Conservation (phyloP, 306 rosid species). For the Rubus parviflorus region DNA sequence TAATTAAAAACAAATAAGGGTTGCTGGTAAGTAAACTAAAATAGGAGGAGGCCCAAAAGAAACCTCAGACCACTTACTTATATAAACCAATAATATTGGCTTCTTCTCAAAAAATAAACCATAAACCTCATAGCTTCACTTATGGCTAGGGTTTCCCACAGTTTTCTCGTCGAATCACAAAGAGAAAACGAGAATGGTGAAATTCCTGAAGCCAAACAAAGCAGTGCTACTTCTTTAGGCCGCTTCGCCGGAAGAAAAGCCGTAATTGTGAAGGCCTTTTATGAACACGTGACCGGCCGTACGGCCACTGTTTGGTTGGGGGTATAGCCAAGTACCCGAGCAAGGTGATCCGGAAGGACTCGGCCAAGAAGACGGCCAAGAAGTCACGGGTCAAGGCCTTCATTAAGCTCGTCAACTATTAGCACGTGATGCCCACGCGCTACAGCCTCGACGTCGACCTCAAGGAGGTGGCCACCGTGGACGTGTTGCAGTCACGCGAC, state of each 20-base stretch:
- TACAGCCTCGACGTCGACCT: constrained; percentile 33
- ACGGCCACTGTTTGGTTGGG: constrained; percentile 31
- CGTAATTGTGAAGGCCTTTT: constrained; percentile 28
- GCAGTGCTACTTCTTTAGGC: constrained; percentile 30
- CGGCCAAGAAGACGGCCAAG: constrained; percentile 31
- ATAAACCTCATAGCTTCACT: not conserved
- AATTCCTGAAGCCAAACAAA: constrained; percentile 24
- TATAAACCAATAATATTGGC: too few relatives aligned
- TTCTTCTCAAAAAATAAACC: too few relatives aligned
- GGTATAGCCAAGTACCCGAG: constrained; percentile 28
- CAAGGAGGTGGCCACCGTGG: constrained; percentile 22
- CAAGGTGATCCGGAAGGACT: constrained; percentile 36
- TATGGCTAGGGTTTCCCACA: not conserved
- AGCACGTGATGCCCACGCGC: constrained; percentile 38
- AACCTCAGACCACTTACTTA: not conserved
- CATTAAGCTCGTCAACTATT: constrained; percentile 29
- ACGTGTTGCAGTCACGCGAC: constrained; percentile 26
- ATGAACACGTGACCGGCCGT: constrained; percentile 34
- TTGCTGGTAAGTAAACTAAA: too few relatives aligned
- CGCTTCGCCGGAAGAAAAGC: constrained; percentile 28
- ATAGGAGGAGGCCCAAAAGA: not conserved
- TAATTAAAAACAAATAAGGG: too few relatives aligned
- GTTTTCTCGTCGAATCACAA: too few relatives aligned
- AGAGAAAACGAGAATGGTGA: constrained; percentile 23
- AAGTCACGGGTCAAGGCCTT: constrained; percentile 33